A percentile compares a stretch with the other conserved stretches of the same genome.
Conservation (phyloP, 306 rosid species). For the Fagus crenata region DNA sequence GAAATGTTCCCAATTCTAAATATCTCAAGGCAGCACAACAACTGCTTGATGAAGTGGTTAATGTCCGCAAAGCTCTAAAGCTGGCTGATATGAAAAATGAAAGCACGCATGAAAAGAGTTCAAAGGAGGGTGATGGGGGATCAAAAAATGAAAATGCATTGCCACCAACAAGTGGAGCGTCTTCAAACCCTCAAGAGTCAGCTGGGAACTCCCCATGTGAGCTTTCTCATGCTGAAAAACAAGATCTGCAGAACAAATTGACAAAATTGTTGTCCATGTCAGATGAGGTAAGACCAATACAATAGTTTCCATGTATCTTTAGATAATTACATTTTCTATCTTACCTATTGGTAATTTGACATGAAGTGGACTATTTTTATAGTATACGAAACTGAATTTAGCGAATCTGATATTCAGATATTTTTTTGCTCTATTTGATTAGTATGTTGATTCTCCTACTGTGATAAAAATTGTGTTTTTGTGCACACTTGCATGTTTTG, state of each 20-base stretch:
- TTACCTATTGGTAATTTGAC: constrained; percentile 1
- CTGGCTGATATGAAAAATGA: constrained; percentile 41
- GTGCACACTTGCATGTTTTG: background rate
- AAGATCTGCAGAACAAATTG: constrained; percentile 70
- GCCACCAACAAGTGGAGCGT: constrained; percentile 39
- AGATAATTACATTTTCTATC: background rate
- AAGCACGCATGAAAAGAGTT: constrained; percentile 38
- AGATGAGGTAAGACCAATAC: constrained; percentile 59
- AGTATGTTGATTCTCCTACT: background rate
- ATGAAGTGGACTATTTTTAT: background rate
- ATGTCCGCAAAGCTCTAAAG: constrained; percentile 59
- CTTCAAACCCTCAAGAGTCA: constrained; percentile 48
- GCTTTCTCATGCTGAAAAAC: constrained; percentile 74
- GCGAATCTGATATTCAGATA: background rate
- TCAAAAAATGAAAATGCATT: constrained; percentile 43
- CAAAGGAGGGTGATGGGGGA: constrained; percentile 46
- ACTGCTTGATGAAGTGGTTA: constrained; percentile 77
- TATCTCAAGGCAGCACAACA: constrained; percentile 74
- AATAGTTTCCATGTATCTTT: background rate
- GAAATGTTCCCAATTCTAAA: constrained; percentile 58
- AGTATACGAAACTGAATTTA: background rate
- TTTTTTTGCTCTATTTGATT: background rate
- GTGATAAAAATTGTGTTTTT: background rate
- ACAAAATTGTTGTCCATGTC: constrained; percentile 71
- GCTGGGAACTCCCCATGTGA: constrained; percentile 47